Evolutionary conservation across 129 eudicot genomes (phyloP).

Genomic region (Tanacetum coccineum): DNA sequence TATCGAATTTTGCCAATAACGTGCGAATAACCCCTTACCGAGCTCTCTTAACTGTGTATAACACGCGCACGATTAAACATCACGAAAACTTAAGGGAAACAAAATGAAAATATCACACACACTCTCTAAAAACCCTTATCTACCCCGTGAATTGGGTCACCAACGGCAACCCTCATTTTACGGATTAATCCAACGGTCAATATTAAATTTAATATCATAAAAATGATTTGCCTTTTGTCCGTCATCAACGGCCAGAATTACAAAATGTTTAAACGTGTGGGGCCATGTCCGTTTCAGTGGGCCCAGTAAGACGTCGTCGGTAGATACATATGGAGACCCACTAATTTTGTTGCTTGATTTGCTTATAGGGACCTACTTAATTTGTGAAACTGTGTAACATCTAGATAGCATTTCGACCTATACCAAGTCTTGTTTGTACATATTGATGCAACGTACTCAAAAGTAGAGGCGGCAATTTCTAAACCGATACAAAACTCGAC

Average conservation of each 20-base stretch:
- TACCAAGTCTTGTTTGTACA: no score
- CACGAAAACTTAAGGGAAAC: neutral
- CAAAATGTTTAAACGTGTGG: conserved; percentile 33
- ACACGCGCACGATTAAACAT: no score
- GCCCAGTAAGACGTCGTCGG: conserved; percentile 23
- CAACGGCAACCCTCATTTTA: conserved; percentile 19
- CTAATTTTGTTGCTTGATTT: conserved; percentile 30
- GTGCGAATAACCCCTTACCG: no score
- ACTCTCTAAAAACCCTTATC: neutral
- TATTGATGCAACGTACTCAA: no score
- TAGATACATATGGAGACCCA: conserved; percentile 29
- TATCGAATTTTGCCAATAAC: no score
- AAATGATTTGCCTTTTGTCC: conserved; percentile 30
- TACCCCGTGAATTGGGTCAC: conserved; percentile 19
- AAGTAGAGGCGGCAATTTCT: no score
- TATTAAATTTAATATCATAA: neutral
- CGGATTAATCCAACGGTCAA: conserved; percentile 21
- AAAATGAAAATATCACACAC: neutral
- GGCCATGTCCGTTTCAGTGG: conserved; percentile 16
- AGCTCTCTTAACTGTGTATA: no score
- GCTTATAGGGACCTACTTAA: conserved; percentile 7
- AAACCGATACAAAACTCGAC: no score
- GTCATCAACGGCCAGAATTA: conserved; percentile 38
- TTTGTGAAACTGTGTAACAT: neutral
- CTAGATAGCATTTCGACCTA: no score